phyloP scores from a whole-genome alignment of 805 yeast species.

The Wickerhamiella dianesei region DNA sequence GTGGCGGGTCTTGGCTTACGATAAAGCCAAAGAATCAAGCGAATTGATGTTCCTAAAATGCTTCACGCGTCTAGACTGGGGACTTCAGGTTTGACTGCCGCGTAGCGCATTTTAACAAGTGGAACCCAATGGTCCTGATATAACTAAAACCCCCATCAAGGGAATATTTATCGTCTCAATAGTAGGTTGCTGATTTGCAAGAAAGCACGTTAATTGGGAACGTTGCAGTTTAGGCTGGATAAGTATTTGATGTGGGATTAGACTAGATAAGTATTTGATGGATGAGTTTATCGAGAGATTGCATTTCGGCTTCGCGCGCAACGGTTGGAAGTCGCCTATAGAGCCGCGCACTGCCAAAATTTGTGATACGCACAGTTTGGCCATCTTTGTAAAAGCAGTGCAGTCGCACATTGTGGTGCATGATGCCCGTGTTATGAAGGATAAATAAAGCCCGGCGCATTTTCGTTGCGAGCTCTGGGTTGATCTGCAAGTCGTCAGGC shows the following conservation, averaged over 20 bases:
- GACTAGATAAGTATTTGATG: too few species aligned
- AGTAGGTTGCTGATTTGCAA: too few species aligned
- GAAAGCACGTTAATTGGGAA: too few species aligned
- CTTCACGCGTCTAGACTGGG: too few species aligned
- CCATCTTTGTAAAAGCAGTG: slow-evolving; percentile 14
- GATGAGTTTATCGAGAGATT: slow-evolving; percentile 1
- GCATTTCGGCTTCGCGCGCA: slow-evolving; percentile 14
- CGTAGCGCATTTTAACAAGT: background rate
- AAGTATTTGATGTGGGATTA: too few species aligned
- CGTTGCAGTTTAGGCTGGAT: too few species aligned
- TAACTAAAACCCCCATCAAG: too few species aligned
- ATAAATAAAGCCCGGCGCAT: slow-evolving; percentile 12
- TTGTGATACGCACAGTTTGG: slow-evolving; percentile 11
- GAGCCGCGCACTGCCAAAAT: slow-evolving; percentile 15
- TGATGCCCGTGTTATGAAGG: slow-evolving; percentile 13
- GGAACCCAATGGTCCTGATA: slow-evolving; percentile 1
- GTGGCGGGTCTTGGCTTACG: slow-evolving; percentile 57
- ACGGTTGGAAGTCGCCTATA: slow-evolving; percentile 14
- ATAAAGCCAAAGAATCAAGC: background rate
- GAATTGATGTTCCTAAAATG: background rate
- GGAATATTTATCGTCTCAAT: too few species aligned
- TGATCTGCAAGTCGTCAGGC: slow-evolving; percentile 9
- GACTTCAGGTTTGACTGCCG: background rate
- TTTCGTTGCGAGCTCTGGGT: slow-evolving; percentile 2
- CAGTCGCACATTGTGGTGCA: slow-evolving; percentile 15